Conservation (phyloP, 164 flowering plant genomes). For the Chimonanthus salicifolius region DNA sequence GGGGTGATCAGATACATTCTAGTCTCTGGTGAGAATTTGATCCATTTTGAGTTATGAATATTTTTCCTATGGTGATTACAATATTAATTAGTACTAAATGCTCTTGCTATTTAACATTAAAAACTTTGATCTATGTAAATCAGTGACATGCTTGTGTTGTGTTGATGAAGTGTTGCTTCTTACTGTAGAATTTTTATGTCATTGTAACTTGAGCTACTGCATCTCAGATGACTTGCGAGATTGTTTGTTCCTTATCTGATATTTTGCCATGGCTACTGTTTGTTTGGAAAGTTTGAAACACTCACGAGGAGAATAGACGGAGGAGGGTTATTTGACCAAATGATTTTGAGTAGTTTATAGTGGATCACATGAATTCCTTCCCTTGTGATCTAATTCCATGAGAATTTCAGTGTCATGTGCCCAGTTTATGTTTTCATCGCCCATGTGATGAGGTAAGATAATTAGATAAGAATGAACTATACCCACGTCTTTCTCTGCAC, state of each 20-base stretch:
- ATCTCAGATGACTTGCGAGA: background rate
- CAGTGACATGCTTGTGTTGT: background rate
- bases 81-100: background rate
- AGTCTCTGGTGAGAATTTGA: background rate
- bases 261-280: background rate
- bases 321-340: too few relatives aligned
- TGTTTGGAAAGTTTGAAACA: too few relatives aligned
- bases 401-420: background rate
- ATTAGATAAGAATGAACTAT: too few relatives aligned
- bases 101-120: background rate
- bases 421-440: background rate
- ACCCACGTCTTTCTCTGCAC: too few relatives aligned
- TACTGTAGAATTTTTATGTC: background rate
- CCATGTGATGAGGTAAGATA: too few relatives aligned
- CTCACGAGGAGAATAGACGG: too few relatives aligned
- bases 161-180: background rate
- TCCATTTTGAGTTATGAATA: background rate
- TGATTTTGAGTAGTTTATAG: too few relatives aligned
- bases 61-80: too few relatives aligned
- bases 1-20: background rate
- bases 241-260: background rate
- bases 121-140: background rate
- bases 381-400: background rate
- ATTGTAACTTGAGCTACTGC: background rate
- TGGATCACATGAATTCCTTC: background rate